Evolutionary conservation across 1,139 yeast species (phyloP).

Genomic region (Candida sojae): DNA sequence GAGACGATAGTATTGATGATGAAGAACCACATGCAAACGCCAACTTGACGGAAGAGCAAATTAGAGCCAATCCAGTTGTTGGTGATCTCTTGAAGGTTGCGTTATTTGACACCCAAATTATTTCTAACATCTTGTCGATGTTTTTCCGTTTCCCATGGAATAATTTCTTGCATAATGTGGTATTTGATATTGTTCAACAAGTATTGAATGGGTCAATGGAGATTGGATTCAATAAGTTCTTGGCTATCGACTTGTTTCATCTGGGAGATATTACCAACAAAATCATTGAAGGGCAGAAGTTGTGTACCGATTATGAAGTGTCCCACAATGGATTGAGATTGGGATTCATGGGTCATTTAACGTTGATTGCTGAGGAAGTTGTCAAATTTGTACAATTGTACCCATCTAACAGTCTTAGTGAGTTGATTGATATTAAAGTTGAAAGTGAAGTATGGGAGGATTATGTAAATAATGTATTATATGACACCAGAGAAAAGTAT

Average conservation of each 20-base stretch:
- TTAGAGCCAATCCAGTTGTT: constrained; percentile 75
- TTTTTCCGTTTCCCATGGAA: constrained; percentile 97
- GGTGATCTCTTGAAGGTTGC: constrained; percentile 91
- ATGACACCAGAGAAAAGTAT: constrained; percentile 90
- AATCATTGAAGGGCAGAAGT: constrained; percentile 79
- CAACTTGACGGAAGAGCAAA: constrained; percentile 54
- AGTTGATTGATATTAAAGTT: constrained; percentile 59
- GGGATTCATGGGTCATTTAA: constrained; percentile 97
- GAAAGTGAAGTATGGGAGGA: constrained; percentile 73
- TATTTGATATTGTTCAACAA: constrained; percentile 96
- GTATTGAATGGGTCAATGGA: constrained; percentile 95
- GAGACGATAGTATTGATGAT: constrained; percentile 27
- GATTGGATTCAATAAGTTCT: constrained; percentile 78
- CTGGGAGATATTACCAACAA: constrained; percentile 75
- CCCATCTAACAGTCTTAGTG: constrained; percentile 61
- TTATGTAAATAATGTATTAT: constrained; percentile 80
- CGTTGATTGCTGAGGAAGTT: constrained; percentile 94
- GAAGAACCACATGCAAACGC: constrained; percentile 55
- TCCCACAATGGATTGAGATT: constrained; percentile 67
- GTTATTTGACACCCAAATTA: constrained; percentile 76
- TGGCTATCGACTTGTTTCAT: constrained; percentile 84
- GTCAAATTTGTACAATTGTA: constrained; percentile 86
- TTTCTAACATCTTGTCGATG: constrained; percentile 76
- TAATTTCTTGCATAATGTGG: constrained; percentile 94
- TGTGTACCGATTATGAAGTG: constrained; percentile 69